Base-by-base conservation (phyloP, 2,329 filamentous ascomycete species). In the Neofusicoccum sp. region DNA sequence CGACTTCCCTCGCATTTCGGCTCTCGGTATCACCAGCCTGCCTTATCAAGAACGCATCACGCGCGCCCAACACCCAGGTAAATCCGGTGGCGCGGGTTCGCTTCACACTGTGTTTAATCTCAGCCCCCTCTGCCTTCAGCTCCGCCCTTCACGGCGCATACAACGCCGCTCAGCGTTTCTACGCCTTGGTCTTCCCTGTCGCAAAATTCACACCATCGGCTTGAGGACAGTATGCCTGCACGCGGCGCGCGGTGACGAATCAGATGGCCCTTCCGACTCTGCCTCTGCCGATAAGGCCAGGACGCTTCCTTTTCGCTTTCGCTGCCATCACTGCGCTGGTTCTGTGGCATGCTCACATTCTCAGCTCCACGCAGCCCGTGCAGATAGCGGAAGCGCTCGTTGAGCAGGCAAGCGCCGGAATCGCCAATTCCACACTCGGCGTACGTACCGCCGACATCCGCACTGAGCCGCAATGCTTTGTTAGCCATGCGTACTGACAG, bases 371-470 rank as follows among this genome's bases (percentile, higher is more conserved):
- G 8, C 45, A 60, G 31, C 57, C 57, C 9, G 36, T 33, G 9
- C 45, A 51, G 20, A 51, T 60, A 33, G 57, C 36, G 11, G 34
- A 60, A 41, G 47, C 44, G 28, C 26, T 56, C 14, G 8, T 31
- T 20, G 54, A 12, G 20, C 43, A 36, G 33, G n/a, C 20, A 31
- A 33, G 7, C 31, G 40, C 8, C 14, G 24, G 16, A 1, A 40
- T 36, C 40, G 38, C 58, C 30, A 60, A 60, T 45, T 12, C 58
- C 20, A 60, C 58, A 12, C 58, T 60, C 14, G 58, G 58, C 11
- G 58, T 54, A 60, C 12, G 47, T 34, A 33, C 28, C 49, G 24
- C 36, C 24, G n/a, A 30, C 28, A 3, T 9, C 33, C 20, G 34
- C 14, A 3, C 12, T 5, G 9, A 6, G 12, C 12, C 16, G 20